Percentiles rank a stretch among this genome's conserved stretches.
Evolutionary conservation across 768 basidiomycete species (phyloP).

Genomic region (Tephrocybe sp.): DNA sequence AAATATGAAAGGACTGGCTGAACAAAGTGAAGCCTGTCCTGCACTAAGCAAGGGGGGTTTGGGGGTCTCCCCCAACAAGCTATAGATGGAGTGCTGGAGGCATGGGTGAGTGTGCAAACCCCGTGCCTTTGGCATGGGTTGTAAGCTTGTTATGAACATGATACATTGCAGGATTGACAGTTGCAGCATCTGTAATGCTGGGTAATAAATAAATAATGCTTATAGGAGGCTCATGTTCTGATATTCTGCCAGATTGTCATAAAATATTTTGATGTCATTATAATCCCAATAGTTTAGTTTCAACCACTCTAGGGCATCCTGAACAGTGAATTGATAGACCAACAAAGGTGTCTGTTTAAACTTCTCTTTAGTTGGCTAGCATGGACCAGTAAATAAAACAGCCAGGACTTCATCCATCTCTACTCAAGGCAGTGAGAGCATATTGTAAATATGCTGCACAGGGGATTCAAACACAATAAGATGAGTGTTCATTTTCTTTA

Average conservation of each 20-base stretch:
- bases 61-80: too few relatives aligned
- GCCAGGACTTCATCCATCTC: slow-evolving; percentile 32
- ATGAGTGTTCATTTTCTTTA: slow-evolving; percentile 33
- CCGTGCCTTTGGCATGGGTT: too few relatives aligned
- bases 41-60: too few relatives aligned
- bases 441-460: slow-evolving; percentile 26
- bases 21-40: too few relatives aligned
- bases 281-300: slow-evolving; percentile 35
- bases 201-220: slow-evolving; percentile 20
- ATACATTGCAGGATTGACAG: slow-evolving; percentile 5
- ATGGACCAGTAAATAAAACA: slow-evolving; percentile 30
- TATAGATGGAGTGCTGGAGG: too few relatives aligned
- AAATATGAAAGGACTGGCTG: too few relatives aligned
- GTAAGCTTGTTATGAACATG: too few relatives aligned
- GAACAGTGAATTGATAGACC: not conserved
- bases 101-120: too few relatives aligned
- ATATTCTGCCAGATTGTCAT: slow-evolving; percentile 24
- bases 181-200: not conserved
- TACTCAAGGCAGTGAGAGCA: slow-evolving; percentile 19
- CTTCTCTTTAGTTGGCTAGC: slow-evolving; percentile 24
- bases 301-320: slow-evolving; percentile 32
- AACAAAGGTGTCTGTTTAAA: slow-evolving; percentile 7
- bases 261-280: slow-evolving; percentile 27
- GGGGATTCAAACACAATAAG: slow-evolving; percentile 30
- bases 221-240: slow-evolving; percentile 21